phyloP scores from a whole-genome alignment of 2,329 filamentous ascomycete species.

The Eurotiales sp. region DNA sequence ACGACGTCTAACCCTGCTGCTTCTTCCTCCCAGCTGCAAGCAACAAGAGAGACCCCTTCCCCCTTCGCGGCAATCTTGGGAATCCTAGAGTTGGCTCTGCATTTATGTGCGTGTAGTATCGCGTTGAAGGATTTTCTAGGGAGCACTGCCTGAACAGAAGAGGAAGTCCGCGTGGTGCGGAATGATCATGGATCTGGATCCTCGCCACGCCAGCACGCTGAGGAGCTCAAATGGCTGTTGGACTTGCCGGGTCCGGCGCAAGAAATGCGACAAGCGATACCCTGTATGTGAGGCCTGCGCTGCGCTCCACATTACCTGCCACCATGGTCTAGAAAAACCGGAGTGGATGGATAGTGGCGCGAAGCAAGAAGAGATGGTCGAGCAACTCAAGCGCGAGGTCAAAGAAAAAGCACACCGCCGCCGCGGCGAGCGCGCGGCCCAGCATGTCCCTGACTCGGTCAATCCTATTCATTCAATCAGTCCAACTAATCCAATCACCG shows the following conservation, averaged over 20 bases:
- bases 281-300: conserved; percentile 52
- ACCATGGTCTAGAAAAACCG: conserved; percentile 52
- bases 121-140: background rate
- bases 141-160: background rate
- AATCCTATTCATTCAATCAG: background rate
- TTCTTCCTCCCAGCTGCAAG: too few species aligned
- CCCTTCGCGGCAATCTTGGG: too few species aligned
- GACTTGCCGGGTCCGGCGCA: conserved; percentile 59
- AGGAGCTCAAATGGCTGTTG: conserved; percentile 42
- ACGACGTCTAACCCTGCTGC: too few species aligned
- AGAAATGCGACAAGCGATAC: conserved; percentile 57
- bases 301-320: conserved; percentile 55
- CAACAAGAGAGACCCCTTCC: too few species aligned
- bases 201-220: background rate
- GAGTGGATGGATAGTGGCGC: conserved; percentile 56
- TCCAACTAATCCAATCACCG: too few species aligned
- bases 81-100: too few species aligned
- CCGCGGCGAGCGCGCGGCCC: conserved; percentile 11
- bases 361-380: conserved; percentile 48
- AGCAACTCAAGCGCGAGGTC: conserved; percentile 55
- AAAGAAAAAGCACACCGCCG: conserved; percentile 52
- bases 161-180: too few species aligned
- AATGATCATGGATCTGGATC: background rate
- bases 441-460: background rate
- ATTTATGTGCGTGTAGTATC: background rate